Base-by-base conservation (phyloP, 2,329 filamentous ascomycete species). In the Aspergillus oerlinghausenensis region DNA sequence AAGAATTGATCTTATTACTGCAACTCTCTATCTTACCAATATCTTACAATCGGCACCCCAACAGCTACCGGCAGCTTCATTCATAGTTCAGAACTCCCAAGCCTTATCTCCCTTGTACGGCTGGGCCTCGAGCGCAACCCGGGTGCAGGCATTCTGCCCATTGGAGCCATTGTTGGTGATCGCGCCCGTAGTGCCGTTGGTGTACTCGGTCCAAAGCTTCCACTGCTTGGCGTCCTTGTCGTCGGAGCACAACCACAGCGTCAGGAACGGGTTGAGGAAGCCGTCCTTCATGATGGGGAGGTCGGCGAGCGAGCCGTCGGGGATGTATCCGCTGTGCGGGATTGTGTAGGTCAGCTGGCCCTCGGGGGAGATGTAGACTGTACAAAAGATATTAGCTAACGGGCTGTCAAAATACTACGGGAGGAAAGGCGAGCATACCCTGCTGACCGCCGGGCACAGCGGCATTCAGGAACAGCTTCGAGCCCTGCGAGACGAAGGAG, bases 371-470 rank as follows among this genome's bases (percentile, higher is more conserved):
- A 57, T 25, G 52, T 55, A 54, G n/a, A 55, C 51, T 55, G 26
- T 4, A 17, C 28, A 26, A 6, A 26, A 6, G 1, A 1, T 26
- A 7, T 26, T 7, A 26, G 25, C 25, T 26, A 26, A 6, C 25
- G 25, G n/a, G n/a, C 25, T 26, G 25, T 4, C 25, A 26, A 4
- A 4, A 32, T 32, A 32, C 9, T 4, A 10, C 4, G 10, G 29
- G 29, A 19, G 21, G 5, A 17, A 42, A 52, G 10, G 21, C 6
- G 23, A 6, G 51, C 25, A 23, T 28, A 57, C 48, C 51, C 51
- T 57, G 51, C 49, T 54, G 55, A 23, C 55, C 55, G 19, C 55
- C 55, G 2, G 55, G 55, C 21, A 57, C 52, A n/a, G 7, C 49
- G 4, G 32, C 38, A 28, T 57, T 57, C 21, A 57, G 32, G 49